Evolutionary conservation across 179 eudicot species (phyloP).

Genomic region (Beta lomatogona): DNA sequence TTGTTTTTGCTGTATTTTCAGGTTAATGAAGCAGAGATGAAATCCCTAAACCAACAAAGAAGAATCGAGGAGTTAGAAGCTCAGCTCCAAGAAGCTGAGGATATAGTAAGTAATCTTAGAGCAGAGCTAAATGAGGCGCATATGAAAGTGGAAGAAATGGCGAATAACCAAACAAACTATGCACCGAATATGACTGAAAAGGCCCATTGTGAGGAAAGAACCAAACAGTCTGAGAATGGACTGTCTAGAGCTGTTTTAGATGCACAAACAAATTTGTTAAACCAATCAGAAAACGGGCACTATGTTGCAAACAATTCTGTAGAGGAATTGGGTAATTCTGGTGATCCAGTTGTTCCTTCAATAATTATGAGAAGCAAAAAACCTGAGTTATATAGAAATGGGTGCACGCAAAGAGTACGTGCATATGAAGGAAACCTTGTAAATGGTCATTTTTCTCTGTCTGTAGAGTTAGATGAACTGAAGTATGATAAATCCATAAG

Average conservation of each 20-base stretch:
- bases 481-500: conserved; percentile 33
- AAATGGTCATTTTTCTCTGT: conserved; percentile 46
- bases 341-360: conserved; percentile 58
- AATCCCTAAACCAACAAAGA: conserved; percentile 56
- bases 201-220: conserved; percentile 8
- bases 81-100: conserved; percentile 85
- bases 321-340: conserved; percentile 22
- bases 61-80: conserved; percentile 86
- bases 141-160: conserved; percentile 46
- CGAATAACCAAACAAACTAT: conserved; percentile 22
- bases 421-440: conserved; percentile 65
- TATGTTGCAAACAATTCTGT: conserved; percentile 2
- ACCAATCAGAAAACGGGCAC: conserved; percentile 12
- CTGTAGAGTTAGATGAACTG: conserved; percentile 32
- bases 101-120: conserved; percentile 74
- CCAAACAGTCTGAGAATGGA: conserved; percentile 13
- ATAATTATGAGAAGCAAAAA: conserved; percentile 61
- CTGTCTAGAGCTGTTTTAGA: conserved; percentile 12
- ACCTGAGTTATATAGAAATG: conserved; percentile 60
- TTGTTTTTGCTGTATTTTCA: conserved; percentile 30
- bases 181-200: background rate
- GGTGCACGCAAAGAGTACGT: conserved; percentile 83
- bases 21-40: conserved; percentile 55
- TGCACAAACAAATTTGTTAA: conserved; percentile 14
- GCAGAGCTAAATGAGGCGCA: conserved; percentile 62